phyloP scores from a whole-genome alignment of 768 basidiomycete species.

The Russula brevipes region DNA sequence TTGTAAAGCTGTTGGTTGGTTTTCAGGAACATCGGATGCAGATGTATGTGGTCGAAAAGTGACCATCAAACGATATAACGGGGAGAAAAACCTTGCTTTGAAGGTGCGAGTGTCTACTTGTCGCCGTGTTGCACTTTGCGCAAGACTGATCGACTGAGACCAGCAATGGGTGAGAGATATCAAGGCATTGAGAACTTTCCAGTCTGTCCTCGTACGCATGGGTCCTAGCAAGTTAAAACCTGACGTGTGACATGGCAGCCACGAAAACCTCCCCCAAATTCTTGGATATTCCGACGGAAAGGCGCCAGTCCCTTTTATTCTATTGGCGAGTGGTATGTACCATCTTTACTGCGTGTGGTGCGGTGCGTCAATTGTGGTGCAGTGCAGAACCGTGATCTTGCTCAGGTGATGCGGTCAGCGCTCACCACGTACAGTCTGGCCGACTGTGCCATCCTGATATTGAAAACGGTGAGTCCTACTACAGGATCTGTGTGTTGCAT shows the following conservation, averaged over 20 bases:
- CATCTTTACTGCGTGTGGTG: neutral
- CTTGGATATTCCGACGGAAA: conserved; percentile 45
- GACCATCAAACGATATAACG: conserved; percentile 45
- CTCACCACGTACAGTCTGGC: conserved; percentile 17
- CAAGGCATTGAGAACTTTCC: conserved; percentile 46
- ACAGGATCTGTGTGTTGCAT: neutral
- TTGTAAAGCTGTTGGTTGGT: conserved; percentile 38
- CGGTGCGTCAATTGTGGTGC: neutral
- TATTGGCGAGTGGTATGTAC: conserved; percentile 44
- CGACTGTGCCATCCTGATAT: conserved; percentile 15
- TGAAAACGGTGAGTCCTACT: conserved; percentile 19
- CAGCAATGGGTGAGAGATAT: conserved; percentile 49
- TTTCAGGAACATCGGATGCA: conserved; percentile 41
- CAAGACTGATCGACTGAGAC: neutral
- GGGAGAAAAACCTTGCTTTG: conserved; percentile 30
- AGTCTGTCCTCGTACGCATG: conserved; percentile 33
- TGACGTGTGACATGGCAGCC: conserved; percentile 31
- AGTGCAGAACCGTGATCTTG: conserved; percentile 24
- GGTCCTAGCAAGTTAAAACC: neutral
- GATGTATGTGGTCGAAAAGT: conserved; percentile 38
- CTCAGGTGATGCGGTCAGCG: conserved; percentile 13
- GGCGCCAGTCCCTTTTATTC: conserved; percentile 45
- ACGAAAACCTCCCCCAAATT: conserved; percentile 51
- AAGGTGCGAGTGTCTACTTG: conserved; percentile 28
- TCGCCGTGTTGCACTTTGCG: too few species aligned